Evolutionary conservation across 2,329 filamentous ascomycete species (phyloP), one percentile per base, ranked within the genome.

Genomic region (Stachybotrys chartarum): DNA sequence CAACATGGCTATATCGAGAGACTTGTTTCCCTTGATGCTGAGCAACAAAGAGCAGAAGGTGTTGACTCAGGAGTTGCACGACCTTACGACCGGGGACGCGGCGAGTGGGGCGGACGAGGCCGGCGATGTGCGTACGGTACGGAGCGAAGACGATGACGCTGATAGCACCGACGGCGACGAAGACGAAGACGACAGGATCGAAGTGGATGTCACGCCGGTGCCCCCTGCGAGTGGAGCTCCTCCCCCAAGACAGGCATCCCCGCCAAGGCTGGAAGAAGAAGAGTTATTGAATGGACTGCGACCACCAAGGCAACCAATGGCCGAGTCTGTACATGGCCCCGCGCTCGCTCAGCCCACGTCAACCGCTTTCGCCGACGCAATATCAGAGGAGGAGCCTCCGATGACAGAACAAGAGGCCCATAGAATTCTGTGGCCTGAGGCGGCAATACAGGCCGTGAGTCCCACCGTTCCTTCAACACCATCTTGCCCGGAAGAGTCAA

Each of bases 401-500:
- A 67, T 75, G 61, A 75, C 73, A 4, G 68, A 70, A 3, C 72
- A 75, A 44, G 72, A 75, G 52, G 73, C 72, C 3, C 62, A 62
- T 2, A 64, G 66, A 39, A 75, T 75, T 17, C 59, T 75, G 1
- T 75, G 73, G 73, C 70, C 72, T 1, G 69, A 72, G 5, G 58
- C 62, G 3, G 56, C 59, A 0, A 58, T 66, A 1, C 59, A 62
- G n/a, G 58, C 58, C 8, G 46, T 59, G 30, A 48, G 56, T 44
- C 31, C 58, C 0, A 46, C 54, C 8, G 24, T 57, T 6, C 30
- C 47, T 12, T 46, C 49, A 1, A 53, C 59, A 0, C 55, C 61
- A 3, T 55, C 57, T 3, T 61, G 57, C 6, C 50, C 63, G 14
- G 64, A 68, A 30, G 68, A 64, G 0, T 56, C 64, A 11, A 70